phyloP scores from a whole-genome alignment of 176 grass and related monocot genomes.

The Aegilops sharonensis region DNA sequence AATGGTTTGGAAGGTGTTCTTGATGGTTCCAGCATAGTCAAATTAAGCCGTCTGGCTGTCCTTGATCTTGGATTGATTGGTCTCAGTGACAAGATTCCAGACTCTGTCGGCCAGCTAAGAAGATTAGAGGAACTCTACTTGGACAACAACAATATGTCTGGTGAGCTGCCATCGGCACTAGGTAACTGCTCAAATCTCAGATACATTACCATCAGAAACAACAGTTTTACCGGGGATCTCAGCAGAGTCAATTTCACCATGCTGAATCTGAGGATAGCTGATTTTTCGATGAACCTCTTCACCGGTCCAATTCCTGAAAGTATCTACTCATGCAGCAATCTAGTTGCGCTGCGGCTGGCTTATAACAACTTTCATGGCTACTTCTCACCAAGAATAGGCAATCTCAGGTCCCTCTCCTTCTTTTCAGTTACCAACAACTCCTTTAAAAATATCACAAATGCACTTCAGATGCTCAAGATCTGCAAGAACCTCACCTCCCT shows the following conservation, averaged over 20 bases:
- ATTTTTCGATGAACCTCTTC: constrained; percentile 59
- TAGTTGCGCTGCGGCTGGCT: constrained; percentile 55
- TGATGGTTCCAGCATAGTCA: constrained; percentile 44
- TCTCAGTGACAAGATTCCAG: constrained; percentile 40
- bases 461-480: constrained; percentile 51
- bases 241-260: constrained; percentile 50
- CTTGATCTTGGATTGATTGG: constrained; percentile 53
- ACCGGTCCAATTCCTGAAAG: constrained; percentile 57
- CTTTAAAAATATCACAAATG: constrained; percentile 51
- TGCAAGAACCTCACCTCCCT: constrained; percentile 54
- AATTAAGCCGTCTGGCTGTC: constrained; percentile 29
- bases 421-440: constrained; percentile 50
- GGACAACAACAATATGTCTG: constrained; percentile 54
- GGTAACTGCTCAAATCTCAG: constrained; percentile 52
- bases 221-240: constrained; percentile 49
- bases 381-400: constrained; percentile 48
- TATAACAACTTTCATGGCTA: constrained; percentile 47
- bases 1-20: constrained; percentile 49
- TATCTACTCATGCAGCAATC: constrained; percentile 60
- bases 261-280: constrained; percentile 49
- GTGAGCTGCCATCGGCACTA: constrained; percentile 41
- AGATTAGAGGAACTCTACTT: constrained; percentile 42
- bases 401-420: constrained; percentile 50
- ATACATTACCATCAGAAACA: constrained; percentile 56
- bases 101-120: constrained; percentile 53